Evolutionary conservation across 208 protist species (phyloP).

Genomic region (Leishmania turanica): DNA sequence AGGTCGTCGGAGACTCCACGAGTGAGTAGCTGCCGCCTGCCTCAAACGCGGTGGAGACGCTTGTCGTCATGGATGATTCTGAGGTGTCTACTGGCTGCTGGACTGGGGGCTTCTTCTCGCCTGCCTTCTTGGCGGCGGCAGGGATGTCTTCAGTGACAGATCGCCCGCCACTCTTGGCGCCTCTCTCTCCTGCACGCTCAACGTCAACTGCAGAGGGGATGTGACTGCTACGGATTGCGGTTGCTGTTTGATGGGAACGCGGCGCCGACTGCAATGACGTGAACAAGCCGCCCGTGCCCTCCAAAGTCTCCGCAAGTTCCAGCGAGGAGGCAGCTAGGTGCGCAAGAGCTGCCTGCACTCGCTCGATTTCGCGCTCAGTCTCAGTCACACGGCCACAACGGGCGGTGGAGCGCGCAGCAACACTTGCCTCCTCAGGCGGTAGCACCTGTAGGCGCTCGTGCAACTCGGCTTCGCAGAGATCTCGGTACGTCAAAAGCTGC

Average conservation of each 20-base stretch:
- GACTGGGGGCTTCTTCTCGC: not conserved
- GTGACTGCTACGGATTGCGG: not conserved
- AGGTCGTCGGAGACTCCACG: not conserved
- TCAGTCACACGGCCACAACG: not conserved
- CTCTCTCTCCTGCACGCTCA: not conserved
- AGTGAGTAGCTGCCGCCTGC: not conserved
- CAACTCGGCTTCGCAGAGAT: slow-evolving; percentile 22
- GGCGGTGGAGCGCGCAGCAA: not conserved
- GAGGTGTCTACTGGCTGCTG: not conserved
- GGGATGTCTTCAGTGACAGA: not conserved
- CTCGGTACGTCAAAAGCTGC: slow-evolving; percentile 16
- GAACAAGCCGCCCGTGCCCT: not conserved
- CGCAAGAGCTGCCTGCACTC: slow-evolving; percentile 4
- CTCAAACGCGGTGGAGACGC: not conserved
- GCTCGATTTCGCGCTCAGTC: slow-evolving; percentile 14
- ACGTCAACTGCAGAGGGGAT: not conserved
- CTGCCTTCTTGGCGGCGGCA: not conserved
- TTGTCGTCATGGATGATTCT: not conserved
- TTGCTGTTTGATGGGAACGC: not conserved
- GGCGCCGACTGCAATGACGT: not conserved
- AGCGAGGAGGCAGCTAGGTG: not conserved
- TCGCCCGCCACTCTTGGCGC: not conserved
- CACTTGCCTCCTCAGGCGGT: slow-evolving; percentile 5
- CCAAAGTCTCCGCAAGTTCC: not conserved
- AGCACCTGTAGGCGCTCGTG: slow-evolving; percentile 15